Evolutionary conservation across 2,329 filamentous ascomycete genomes (phyloP).

Genomic region (Fusarium cicatricum): DNA sequence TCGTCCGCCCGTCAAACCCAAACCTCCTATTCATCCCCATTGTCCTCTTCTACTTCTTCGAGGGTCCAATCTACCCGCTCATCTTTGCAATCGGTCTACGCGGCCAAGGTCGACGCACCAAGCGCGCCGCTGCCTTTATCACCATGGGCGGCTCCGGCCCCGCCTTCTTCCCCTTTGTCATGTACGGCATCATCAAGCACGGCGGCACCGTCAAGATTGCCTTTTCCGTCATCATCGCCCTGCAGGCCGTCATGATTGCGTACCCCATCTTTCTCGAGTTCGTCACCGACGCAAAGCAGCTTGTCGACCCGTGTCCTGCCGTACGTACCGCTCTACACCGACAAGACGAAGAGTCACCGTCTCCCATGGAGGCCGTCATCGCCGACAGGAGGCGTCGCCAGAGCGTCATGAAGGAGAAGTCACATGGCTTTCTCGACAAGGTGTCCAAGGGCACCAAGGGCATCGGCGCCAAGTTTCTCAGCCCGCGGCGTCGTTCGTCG

Average conservation of each 20-base stretch:
- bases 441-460: constrained; percentile 37
- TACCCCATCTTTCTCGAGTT: constrained; percentile 61
- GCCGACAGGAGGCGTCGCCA: constrained; percentile 22
- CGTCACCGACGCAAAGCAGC: constrained; percentile 55
- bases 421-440: constrained; percentile 35
- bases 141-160: constrained; percentile 79
- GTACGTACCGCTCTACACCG: constrained; percentile 29
- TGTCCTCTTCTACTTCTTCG: constrained; percentile 79
- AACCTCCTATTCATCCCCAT: constrained; percentile 67
- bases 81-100: constrained; percentile 82
- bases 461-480: constrained; percentile 39
- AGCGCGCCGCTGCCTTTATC: constrained; percentile 79
- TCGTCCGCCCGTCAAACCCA: constrained; percentile 54
- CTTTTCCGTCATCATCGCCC: constrained; percentile 68
- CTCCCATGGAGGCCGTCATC: constrained; percentile 26
- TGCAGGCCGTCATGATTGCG: constrained; percentile 56
- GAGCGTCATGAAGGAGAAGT: constrained; percentile 28
- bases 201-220: constrained; percentile 70
- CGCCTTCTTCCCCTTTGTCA: constrained; percentile 76
- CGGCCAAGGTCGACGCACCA: constrained; percentile 81
- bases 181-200: constrained; percentile 70
- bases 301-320: constrained; percentile 50
- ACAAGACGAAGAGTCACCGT: constrained; percentile 35
- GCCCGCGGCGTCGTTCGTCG: constrained; percentile 43
- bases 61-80: constrained; percentile 83